Conservation (phyloP, 78 protist species). For the Polysphondylium violaceum region DNA sequence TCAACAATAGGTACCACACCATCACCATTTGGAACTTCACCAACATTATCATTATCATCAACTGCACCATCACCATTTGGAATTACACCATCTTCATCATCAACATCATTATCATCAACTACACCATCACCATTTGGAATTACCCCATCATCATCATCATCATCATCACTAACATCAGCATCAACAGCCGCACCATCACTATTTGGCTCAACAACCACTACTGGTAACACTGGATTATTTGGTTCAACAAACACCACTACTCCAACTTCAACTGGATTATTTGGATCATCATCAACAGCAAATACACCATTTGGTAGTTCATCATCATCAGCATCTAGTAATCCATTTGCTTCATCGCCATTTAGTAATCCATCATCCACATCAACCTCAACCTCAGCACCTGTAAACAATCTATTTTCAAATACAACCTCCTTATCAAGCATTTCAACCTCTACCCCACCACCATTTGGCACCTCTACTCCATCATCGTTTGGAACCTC, state of each 20-base stretch:
- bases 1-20: background rate
- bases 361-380: background rate
- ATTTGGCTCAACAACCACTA: background rate
- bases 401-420: background rate
- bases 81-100: background rate
- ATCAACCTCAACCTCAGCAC: conserved; percentile 17
- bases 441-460: background rate
- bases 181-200: background rate
- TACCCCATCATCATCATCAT: background rate
- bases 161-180: background rate
- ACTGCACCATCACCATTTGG: background rate
- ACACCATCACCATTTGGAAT: background rate
- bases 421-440: background rate
- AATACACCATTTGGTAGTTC: too few relatives aligned
- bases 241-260: background rate
- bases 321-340: conserved; percentile 1
- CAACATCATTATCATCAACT: background rate
- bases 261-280: conserved; percentile 14
- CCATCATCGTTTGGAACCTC: background rate
- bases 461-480: background rate
- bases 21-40: background rate
- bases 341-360: background rate
- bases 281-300: background rate
- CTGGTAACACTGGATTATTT: background rate
- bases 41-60: background rate